phyloP scores from a whole-genome alignment of 345 rosid genomes.

The Psidium friedrichsthalianum region DNA sequence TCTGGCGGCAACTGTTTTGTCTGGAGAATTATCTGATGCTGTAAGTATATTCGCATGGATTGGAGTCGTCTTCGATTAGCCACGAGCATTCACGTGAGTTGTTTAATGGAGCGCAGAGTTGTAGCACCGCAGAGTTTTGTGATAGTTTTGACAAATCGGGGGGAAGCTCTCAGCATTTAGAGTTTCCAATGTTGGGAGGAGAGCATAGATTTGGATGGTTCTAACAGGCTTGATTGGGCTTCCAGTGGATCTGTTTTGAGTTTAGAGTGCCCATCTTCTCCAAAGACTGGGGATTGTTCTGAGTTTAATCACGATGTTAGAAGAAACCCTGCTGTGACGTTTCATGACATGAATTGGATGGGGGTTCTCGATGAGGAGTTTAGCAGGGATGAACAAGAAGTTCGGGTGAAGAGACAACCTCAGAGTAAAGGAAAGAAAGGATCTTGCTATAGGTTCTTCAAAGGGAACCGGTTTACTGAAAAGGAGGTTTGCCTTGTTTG shows the following conservation, averaged over 20 bases:
- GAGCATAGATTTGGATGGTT: conserved; percentile 35
- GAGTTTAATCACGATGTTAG: conserved; percentile 31
- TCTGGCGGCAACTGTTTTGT: conserved; percentile 23
- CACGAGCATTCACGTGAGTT: conserved; percentile 20
- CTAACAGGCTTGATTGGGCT: conserved; percentile 58
- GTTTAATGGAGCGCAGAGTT: conserved; percentile 20
- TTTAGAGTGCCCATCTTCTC: conserved; percentile 77
- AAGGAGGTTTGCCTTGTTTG: conserved; percentile 96
- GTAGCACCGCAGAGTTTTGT: conserved; percentile 29
- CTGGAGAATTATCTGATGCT: conserved; percentile 41
- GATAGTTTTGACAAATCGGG: conserved; percentile 58
- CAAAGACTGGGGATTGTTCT: conserved; percentile 46
- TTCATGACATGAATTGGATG: conserved; percentile 61
- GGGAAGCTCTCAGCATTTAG: conserved; percentile 35
- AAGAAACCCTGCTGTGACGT: conserved; percentile 55
- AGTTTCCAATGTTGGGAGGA: conserved; percentile 29
- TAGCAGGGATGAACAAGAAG: conserved; percentile 27
- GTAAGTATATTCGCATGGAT: conserved; percentile 6
- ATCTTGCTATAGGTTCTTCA: conserved; percentile 78
- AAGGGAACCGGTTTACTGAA: conserved; percentile 83
- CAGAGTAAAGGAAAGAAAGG: conserved; percentile 80
- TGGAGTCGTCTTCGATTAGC: conserved; percentile 25
- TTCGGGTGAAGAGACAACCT: conserved; percentile 36
- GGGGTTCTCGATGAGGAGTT: conserved; percentile 29
- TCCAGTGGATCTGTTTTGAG: conserved; percentile 80